Conservation (phyloP, 148 eudicot genomes). For the Selenicereus undatus region DNA sequence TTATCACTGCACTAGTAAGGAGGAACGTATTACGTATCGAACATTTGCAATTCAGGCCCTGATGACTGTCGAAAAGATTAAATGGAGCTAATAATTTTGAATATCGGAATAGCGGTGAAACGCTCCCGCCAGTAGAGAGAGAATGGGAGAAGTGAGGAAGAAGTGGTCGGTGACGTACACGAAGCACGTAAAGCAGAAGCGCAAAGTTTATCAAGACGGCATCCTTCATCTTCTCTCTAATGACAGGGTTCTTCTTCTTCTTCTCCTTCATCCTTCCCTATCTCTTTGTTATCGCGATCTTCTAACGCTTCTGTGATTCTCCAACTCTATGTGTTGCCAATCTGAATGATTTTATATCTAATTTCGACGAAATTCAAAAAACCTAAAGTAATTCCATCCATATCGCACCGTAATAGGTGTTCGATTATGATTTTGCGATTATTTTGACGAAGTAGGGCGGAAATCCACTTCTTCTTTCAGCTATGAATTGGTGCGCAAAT, state of each 20-base stretch:
- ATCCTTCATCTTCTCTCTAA: conserved; percentile 40
- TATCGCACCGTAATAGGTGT: not conserved
- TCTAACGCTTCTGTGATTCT: not conserved
- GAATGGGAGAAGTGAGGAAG: conserved; percentile 35
- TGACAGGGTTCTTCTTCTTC: conserved; percentile 41
- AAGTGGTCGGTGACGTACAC: conserved; percentile 83
- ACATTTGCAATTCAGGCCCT: too few species aligned
- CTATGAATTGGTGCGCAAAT: not conserved
- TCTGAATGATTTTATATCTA: not conserved
- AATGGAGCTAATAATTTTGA: not conserved
- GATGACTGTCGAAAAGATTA: too few species aligned
- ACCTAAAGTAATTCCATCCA: not conserved
- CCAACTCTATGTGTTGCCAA: not conserved
- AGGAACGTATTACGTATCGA: too few species aligned
- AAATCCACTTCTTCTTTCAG: not conserved
- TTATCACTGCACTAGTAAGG: too few species aligned
- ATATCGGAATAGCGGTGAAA: not conserved
- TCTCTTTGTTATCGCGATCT: not conserved
- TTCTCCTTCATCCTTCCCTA: not conserved
- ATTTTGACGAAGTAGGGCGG: not conserved
- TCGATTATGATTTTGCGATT: not conserved
- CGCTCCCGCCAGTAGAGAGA: conserved; percentile 28
- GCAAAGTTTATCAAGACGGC: conserved; percentile 87
- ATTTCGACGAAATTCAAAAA: not conserved
- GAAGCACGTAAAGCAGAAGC: conserved; percentile 81